A percentile compares a stretch with the other conserved stretches of the same genome.
phyloP scores from a whole-genome alignment of 371 early-diverging fungal genomes.

The Lichtheimia corymbifera region DNA sequence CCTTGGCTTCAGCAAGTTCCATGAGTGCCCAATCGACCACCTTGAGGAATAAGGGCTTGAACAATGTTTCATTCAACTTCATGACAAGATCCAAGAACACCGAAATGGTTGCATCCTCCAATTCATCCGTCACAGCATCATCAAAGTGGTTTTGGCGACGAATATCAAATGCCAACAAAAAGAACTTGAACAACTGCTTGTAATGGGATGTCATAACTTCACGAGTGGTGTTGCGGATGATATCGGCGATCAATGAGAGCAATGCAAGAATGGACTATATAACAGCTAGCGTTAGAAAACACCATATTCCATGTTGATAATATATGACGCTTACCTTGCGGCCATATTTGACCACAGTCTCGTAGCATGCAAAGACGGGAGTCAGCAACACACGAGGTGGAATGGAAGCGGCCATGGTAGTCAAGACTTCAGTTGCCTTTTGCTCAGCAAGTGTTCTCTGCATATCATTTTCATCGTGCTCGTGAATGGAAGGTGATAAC shows the following conservation, averaged over 20 bases:
- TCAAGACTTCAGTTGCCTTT: conserved; percentile 54
- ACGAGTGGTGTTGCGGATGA: conserved; percentile 66
- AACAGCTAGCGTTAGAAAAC: not conserved
- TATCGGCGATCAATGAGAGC: conserved; percentile 62
- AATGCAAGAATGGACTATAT: conserved; percentile 19
- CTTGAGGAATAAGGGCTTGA: conserved; percentile 92
- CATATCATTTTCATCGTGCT: conserved; percentile 38
- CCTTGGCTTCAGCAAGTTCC: conserved; percentile 44
- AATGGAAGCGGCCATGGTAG: conserved; percentile 59
- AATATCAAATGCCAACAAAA: conserved; percentile 76
- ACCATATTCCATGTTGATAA: not conserved
- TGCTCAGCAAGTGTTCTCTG: conserved; percentile 48
- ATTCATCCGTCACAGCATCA: conserved; percentile 42
- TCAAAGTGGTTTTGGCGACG: conserved; percentile 45
- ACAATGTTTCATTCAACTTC: conserved; percentile 90
- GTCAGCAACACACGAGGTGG: conserved; percentile 71
- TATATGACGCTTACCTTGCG: conserved; percentile 27
- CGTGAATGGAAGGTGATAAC: conserved; percentile 58
- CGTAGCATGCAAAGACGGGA: conserved; percentile 67
- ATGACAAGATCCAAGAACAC: conserved; percentile 82
- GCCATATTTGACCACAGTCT: conserved; percentile 58
- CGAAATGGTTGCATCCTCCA: conserved; percentile 70
- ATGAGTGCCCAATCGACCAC: conserved; percentile 88
- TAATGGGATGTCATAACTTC: conserved; percentile 68
- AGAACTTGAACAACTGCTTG: conserved; percentile 80